A percentile compares a stretch with the other conserved stretches of the same genome.
Evolutionary conservation across 371 early-diverging fungal species (phyloP).

Genomic region (Quaeritorhiza haematococci): DNA sequence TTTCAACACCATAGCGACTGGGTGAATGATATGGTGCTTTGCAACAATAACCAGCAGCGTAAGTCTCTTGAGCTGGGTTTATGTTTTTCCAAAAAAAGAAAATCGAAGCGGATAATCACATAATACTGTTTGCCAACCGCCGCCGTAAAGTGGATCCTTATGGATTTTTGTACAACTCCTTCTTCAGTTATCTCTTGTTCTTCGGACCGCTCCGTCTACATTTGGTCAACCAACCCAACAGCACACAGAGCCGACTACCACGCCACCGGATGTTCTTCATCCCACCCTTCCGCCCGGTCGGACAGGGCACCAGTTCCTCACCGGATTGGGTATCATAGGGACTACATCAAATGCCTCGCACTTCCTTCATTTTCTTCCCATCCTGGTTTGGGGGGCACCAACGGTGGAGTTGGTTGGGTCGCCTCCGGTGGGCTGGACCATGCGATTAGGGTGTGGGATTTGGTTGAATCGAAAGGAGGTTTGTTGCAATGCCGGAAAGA

Average conservation of each 20-base stretch:
- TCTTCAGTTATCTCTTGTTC: constrained; percentile 79
- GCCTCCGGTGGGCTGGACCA: constrained; percentile 93
- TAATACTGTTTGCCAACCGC: background rate
- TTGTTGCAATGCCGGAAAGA: background rate
- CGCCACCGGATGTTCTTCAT: too few species aligned
- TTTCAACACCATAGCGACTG: constrained; percentile 90
- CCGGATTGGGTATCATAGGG: constrained; percentile 71
- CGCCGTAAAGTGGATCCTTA: background rate
- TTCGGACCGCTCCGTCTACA: constrained; percentile 83
- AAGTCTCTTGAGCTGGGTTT: constrained; percentile 13
- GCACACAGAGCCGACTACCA: too few species aligned
- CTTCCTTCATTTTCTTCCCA: background rate
- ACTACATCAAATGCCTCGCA: constrained; percentile 6
- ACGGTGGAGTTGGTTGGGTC: constrained; percentile 64
- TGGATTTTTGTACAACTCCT: background rate
- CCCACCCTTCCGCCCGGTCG: too few species aligned
- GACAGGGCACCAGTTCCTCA: too few species aligned
- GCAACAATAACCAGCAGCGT: constrained; percentile 55
- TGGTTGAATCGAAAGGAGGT: constrained; percentile 46
- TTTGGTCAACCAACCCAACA: constrained; percentile 49
- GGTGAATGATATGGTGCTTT: constrained; percentile 89
- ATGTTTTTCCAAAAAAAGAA: too few species aligned
- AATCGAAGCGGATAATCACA: background rate
- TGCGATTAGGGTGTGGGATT: constrained; percentile 84
- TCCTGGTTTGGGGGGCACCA: constrained; percentile 1